Evolutionary conservation across 306 rosid species (phyloP), one percentile per base, ranked within the genome.

Genomic region (Trifolium dubium): DNA sequence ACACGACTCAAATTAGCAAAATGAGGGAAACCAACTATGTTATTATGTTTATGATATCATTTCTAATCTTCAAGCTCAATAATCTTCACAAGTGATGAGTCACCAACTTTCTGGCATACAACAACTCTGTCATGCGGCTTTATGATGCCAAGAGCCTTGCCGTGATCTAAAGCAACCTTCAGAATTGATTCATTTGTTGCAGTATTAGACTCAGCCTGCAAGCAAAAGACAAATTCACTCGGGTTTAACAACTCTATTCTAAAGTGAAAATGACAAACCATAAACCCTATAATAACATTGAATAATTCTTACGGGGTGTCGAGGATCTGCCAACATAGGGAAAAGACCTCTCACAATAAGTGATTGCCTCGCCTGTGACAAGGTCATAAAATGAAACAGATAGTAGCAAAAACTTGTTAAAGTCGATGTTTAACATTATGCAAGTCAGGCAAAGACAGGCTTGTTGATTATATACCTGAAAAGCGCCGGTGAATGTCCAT

Each of bases 311-410:
- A 93, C 98, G 10, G 97, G 97, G 82, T 93, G 98, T 17, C 90
- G 83, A 34, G 97, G 98, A 86, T 93, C 98, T 50, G 98, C 98
- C 71, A 91, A 93, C 96, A 91, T 81, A 58, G 98, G 96, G 86
- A 91, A 93, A 66, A 93, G 96, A 39, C 97, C 97, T 83, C 98
- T 89, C 49, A 93, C 96, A 47, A 93, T 75, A 72, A 93, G 97
- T 1, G 98, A 93, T 73, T 93, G 98, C 84, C 98, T 93, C 54
- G 98, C 98, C 98, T 93, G 87, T 35, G 76, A 78, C 29, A 44
- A 5, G 61, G 6, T 50, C 64, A 73, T 47, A 28, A 34, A 64
- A 77, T 59, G 44, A 67, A 53, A 68, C 50, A 40, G 43, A 12
- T 31, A 23, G 9, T 56, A 51, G 4, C 69, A 58, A 49, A 4